Conservation (phyloP, 345 rosid genomes). For the Boechera retrofracta region DNA sequence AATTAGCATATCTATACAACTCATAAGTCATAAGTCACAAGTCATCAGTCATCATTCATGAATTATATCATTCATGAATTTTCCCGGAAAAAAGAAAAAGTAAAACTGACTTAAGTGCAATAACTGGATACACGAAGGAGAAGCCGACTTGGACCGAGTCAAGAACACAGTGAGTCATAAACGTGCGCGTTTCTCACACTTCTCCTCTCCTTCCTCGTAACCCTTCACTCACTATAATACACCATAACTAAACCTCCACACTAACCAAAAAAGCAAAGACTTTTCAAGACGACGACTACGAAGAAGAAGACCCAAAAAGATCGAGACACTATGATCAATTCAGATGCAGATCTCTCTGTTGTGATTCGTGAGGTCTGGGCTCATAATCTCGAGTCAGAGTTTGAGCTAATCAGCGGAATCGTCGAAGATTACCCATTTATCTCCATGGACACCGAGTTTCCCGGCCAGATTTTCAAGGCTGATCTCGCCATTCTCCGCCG, state of each 20-base stretch:
- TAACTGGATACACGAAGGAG: not conserved
- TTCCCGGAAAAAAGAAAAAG: too few species aligned
- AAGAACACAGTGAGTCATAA: constrained; percentile 31
- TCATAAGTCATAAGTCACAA: too few species aligned
- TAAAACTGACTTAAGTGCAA: not conserved
- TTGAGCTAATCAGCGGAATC: constrained; percentile 61
- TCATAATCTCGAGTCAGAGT: constrained; percentile 67
- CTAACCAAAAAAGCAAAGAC: not conserved
- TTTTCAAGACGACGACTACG: not conserved
- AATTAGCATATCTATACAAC: too few species aligned
- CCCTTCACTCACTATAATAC: constrained; percentile 4
- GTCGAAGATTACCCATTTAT: constrained; percentile 67
- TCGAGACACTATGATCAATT: constrained; percentile 31
- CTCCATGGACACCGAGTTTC: constrained; percentile 96
- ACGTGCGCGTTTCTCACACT: constrained; percentile 43
- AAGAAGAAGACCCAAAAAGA: not conserved
- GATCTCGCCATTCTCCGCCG: constrained; percentile 36
- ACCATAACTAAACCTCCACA: not conserved
- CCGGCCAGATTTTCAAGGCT: constrained; percentile 61
- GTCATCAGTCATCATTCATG: too few species aligned
- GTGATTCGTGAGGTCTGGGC: constrained; percentile 81
- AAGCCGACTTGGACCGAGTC: constrained; percentile 38
- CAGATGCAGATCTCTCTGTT: constrained; percentile 18
- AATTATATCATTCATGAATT: too few species aligned
- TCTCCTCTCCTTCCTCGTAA: constrained; percentile 26